Conservation (phyloP, 78 protist genomes). For the Reticulomyxa filosa region DNA sequence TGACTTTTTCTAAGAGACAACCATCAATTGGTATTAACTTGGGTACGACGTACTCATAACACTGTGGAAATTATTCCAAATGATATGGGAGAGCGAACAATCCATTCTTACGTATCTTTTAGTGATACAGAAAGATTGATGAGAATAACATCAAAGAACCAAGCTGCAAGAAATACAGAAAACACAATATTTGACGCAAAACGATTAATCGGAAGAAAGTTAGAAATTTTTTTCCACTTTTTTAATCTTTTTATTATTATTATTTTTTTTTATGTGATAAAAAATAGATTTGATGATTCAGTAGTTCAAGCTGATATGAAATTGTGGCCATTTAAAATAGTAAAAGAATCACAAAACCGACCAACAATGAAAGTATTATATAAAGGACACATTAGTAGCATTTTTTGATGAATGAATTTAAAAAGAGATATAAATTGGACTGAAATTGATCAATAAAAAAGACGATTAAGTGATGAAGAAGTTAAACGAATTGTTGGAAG, state of each 20-base stretch:
- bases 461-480: too few relatives aligned
- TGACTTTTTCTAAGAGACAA: too few relatives aligned
- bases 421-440: too few relatives aligned
- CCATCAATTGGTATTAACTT: slow-evolving; percentile 48
- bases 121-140: slow-evolving; percentile 27
- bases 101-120: slow-evolving; percentile 40
- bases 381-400: too few relatives aligned
- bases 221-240: too few relatives aligned
- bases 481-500: too few relatives aligned
- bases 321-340: slow-evolving; percentile 63
- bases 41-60: slow-evolving; percentile 61
- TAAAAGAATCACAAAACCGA: too few relatives aligned
- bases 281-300: slow-evolving; percentile 9
- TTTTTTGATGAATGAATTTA: too few relatives aligned
- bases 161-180: slow-evolving; percentile 73
- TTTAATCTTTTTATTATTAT: too few relatives aligned
- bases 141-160: slow-evolving; percentile 83
- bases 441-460: too few relatives aligned
- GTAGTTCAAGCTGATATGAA: slow-evolving; percentile 26
- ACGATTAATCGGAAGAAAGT: slow-evolving; percentile 48
- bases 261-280: too few relatives aligned
- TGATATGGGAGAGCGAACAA: slow-evolving; percentile 36
- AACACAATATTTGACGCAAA: slow-evolving; percentile 88
- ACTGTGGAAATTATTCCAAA: slow-evolving; percentile 21
- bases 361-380: too few relatives aligned